These are phyloP conservation scores for Chytriomyces hyalinus DNA, from an alignment of 192 early-diverging fungal species.

Conservation along the genomic window DNA sequence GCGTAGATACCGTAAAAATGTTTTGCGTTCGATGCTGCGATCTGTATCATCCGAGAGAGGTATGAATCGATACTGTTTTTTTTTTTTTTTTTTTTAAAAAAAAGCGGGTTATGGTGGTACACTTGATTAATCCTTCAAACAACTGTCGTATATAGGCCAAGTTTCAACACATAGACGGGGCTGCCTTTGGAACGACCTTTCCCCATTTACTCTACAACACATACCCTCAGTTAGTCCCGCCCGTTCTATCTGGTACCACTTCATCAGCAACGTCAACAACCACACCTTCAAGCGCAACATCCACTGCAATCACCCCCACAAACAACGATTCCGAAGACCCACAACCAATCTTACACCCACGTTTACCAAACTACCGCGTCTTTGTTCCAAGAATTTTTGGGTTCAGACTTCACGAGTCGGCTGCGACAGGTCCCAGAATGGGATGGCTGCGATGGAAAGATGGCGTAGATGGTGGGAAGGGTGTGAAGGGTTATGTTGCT, in stretches of 20 bases:
- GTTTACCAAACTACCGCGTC: constrained; percentile 54
- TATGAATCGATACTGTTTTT: constrained; percentile 6
- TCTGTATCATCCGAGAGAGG: constrained; percentile 58
- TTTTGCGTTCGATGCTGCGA: constrained; percentile 63
- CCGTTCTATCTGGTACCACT: constrained; percentile 24
- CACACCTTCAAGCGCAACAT: background rate
- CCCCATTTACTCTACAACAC: constrained; percentile 89
- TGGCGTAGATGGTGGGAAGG: constrained; percentile 36
- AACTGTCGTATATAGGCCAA: too few relatives aligned
- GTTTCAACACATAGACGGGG: constrained; percentile 66
- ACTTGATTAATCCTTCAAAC: too few relatives aligned
- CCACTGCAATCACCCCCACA: too few relatives aligned
- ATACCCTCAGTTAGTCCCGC: constrained; percentile 77
- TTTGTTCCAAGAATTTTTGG: constrained; percentile 90
- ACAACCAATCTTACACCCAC: constrained; percentile 21
- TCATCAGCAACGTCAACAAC: constrained; percentile 4
- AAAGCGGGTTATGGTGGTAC: too few relatives aligned
- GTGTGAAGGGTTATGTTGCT: constrained; percentile 15
- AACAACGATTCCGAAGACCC: constrained; percentile 38
- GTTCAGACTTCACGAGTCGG: constrained; percentile 81
- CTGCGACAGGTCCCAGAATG: constrained; percentile 84
- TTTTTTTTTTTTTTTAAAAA: background rate
- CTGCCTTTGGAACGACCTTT: constrained; percentile 96
- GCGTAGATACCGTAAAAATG: constrained; percentile 58
- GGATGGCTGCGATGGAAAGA: constrained; percentile 81